These are phyloP conservation scores for Juglanconis juglandina DNA, from an alignment of 2,329 filamentous ascomycete genomes.

Conservation along the genomic window DNA sequence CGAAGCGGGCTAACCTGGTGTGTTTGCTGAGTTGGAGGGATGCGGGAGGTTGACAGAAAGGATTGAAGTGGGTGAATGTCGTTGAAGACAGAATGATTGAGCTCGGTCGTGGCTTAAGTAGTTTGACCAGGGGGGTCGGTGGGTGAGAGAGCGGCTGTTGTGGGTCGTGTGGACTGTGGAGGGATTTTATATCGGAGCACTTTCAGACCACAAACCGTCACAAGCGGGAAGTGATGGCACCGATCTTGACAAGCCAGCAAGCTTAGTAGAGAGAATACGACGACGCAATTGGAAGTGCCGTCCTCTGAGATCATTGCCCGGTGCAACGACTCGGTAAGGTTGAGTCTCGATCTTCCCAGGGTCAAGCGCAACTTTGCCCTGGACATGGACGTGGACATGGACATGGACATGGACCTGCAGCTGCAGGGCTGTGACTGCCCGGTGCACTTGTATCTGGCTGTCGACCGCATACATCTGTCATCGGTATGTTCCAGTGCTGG, in stretches of 20 bases:
- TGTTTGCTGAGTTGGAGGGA: not conserved
- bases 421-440: not conserved
- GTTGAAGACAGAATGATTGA: not conserved
- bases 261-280: not conserved
- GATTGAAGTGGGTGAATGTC: not conserved
- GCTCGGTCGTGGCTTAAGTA: slow-evolving; percentile 1
- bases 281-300: not conserved
- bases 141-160: slow-evolving; percentile 5
- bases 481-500: no score
- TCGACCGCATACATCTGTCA: no score
- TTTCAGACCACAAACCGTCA: not conserved
- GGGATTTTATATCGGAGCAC: slow-evolving; percentile 13
- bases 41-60: not conserved
- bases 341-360: slow-evolving; percentile 14
- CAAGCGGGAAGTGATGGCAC: not conserved
- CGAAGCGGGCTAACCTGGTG: not conserved
- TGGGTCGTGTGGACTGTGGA: slow-evolving; percentile 15
- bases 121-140: not conserved
- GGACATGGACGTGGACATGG: no score
- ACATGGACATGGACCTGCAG: not conserved
- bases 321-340: slow-evolving; percentile 6
- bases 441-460: no score
- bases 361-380: no score
- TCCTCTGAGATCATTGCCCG: not conserved
- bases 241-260: no score